Percentiles rank a stretch among this genome's conserved stretches.
Conservation (phyloP, 768 basidiomycete genomes). For the Coprinopsis sp. region DNA sequence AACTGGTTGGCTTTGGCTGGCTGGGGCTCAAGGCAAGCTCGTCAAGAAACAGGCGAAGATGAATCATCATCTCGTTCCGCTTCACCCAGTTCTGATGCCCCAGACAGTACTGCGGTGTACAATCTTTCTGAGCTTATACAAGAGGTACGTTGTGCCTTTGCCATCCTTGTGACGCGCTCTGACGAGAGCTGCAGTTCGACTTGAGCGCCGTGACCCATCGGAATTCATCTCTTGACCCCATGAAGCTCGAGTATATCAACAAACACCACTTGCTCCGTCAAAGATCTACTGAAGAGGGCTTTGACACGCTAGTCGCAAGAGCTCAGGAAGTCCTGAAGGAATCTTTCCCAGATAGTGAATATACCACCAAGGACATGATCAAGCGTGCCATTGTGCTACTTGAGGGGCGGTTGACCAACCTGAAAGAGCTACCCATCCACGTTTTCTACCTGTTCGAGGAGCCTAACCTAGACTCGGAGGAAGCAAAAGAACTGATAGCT, state of each 20-base stretch:
- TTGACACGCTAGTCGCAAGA: conserved; percentile 49
- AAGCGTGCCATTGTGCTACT: conserved; percentile 57
- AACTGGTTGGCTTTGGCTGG: conserved; percentile 96
- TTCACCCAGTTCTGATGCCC: conserved; percentile 35
- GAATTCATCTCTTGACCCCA: conserved; percentile 73
- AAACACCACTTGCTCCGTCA: conserved; percentile 72
- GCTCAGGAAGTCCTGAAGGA: conserved; percentile 50
- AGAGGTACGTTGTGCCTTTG: conserved; percentile 35
- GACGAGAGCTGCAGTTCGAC: conserved; percentile 53
- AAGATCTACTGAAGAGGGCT: conserved; percentile 46
- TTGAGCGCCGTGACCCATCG: conserved; percentile 73
- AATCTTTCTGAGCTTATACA: conserved; percentile 59
- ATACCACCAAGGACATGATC: conserved; percentile 55
- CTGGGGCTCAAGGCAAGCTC: conserved; percentile 65
- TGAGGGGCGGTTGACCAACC: conserved; percentile 63
- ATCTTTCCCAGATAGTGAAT: conserved; percentile 49
- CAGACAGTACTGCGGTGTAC: conserved; percentile 64
- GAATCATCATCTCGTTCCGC: conserved; percentile 18
- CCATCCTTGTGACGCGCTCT: not conserved
- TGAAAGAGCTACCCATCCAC: conserved; percentile 64
- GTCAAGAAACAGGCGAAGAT: conserved; percentile 11
- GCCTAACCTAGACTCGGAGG: conserved; percentile 52
- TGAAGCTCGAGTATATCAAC: conserved; percentile 84
- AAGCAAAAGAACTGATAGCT: conserved; percentile 51
- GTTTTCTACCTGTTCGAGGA: conserved; percentile 78